phyloP scores from a whole-genome alignment of 805 yeast species.

The Suhomyces canberraensis region DNA sequence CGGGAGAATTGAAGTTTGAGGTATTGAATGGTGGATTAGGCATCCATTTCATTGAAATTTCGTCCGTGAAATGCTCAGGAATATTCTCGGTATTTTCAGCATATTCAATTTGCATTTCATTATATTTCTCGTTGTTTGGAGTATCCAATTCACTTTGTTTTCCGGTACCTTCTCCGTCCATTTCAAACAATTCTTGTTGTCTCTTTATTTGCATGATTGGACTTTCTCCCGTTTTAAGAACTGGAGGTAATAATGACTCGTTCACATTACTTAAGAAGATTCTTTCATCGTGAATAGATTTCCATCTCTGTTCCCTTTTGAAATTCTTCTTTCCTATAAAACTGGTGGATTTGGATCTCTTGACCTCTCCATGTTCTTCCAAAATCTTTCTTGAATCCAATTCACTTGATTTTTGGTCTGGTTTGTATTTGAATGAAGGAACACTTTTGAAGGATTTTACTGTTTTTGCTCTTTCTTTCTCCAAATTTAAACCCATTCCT shows the following conservation, averaged over 20 bases:
- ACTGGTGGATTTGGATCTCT: constrained; percentile 27
- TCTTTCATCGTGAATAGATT: constrained; percentile 28
- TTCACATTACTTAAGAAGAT: constrained; percentile 25
- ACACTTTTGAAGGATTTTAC: constrained; percentile 11
- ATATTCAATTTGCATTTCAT: too few species aligned
- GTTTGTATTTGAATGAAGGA: constrained; percentile 9
- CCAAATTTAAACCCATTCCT: too few species aligned
- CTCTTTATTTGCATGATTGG: constrained; percentile 27
- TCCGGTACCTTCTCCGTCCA: neutral
- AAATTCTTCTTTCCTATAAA: constrained; percentile 10
- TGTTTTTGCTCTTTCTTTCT: too few species aligned
- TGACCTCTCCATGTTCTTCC: too few species aligned
- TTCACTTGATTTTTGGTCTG: constrained; percentile 1
- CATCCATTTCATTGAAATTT: too few species aligned
- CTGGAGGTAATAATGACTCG: constrained; percentile 32
- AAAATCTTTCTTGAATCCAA: too few species aligned
- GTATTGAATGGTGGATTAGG: too few species aligned
- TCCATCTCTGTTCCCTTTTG: constrained; percentile 19
- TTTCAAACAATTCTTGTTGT: constrained; percentile 8
- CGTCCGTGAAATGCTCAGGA: too few species aligned
- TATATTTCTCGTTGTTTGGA: too few species aligned
- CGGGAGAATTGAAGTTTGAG: neutral
- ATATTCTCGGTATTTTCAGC: too few species aligned
- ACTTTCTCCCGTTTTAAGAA: constrained; percentile 29
- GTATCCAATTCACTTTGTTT: too few species aligned